A percentile compares a stretch with the other conserved stretches of the same genome.
Evolutionary conservation across 768 basidiomycete genomes (phyloP).

Genomic region (Leccinum disarticulatum): DNA sequence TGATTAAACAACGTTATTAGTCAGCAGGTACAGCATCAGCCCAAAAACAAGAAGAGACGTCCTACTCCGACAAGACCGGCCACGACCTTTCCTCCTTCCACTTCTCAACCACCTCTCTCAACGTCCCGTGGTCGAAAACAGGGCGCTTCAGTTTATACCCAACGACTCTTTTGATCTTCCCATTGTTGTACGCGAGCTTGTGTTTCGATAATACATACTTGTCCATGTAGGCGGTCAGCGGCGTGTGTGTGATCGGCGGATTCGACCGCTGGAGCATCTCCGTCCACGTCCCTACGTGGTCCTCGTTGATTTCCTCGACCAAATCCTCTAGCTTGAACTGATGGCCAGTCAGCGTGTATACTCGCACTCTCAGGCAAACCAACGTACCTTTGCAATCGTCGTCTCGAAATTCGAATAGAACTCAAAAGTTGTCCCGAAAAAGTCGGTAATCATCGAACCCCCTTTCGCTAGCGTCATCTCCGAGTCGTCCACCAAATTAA

Average conservation of each 20-base stretch:
- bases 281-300: slow-evolving; percentile 80
- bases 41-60: slow-evolving; percentile 12
- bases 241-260: slow-evolving; percentile 70
- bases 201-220: slow-evolving; percentile 69
- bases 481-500: slow-evolving; percentile 83
- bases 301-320: slow-evolving; percentile 83
- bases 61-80: slow-evolving; percentile 23
- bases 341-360: background rate
- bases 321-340: slow-evolving; percentile 67
- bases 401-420: slow-evolving; percentile 74
- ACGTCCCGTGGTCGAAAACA: slow-evolving; percentile 54
- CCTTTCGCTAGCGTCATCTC: slow-evolving; percentile 67
- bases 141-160: slow-evolving; percentile 69
- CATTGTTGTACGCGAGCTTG: slow-evolving; percentile 63
- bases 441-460: slow-evolving; percentile 62
- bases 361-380: background rate
- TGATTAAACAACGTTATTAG: slow-evolving; percentile 28
- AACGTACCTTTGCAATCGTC: slow-evolving; percentile 59
- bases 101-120: slow-evolving; percentile 74
- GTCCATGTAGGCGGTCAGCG: slow-evolving; percentile 79
- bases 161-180: slow-evolving; percentile 70
- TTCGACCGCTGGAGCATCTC: slow-evolving; percentile 72
- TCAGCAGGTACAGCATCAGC: slow-evolving; percentile 28
- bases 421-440: slow-evolving; percentile 78
- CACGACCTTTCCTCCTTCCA: slow-evolving; percentile 70